Percentiles rank a stretch among this genome's conserved stretches.
These are phyloP conservation scores for Knoxdaviesia proteae DNA, from an alignment of 2,329 filamentous ascomycete species.

Conservation along the genomic window DNA sequence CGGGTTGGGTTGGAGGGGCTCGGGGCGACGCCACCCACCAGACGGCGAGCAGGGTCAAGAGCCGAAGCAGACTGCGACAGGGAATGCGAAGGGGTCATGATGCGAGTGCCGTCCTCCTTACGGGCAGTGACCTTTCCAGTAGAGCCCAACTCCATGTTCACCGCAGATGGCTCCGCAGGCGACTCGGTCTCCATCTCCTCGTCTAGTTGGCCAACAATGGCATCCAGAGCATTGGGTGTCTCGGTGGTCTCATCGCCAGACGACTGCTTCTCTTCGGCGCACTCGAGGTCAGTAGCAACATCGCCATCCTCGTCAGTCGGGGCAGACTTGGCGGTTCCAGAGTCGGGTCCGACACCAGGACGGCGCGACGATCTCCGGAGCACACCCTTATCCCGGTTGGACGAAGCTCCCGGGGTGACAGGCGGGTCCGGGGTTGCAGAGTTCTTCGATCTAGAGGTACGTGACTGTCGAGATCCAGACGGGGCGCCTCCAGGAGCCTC, in stretches of 20 bases:
- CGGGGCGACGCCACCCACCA: constrained; percentile 18
- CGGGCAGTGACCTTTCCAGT: constrained; percentile 76
- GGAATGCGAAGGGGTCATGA: constrained; percentile 58
- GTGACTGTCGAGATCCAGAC: too few species aligned
- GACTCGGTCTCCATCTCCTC: constrained; percentile 56
- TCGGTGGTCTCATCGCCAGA: constrained; percentile 44
- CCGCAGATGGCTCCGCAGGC: constrained; percentile 53
- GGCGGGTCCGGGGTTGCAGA: too few species aligned
- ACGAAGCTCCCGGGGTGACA: too few species aligned
- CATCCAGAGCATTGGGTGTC: constrained; percentile 47
- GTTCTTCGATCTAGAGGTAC: too few species aligned
- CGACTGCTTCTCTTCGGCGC: constrained; percentile 75
- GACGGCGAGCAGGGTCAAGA: constrained; percentile 19
- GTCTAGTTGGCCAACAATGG: constrained; percentile 78
- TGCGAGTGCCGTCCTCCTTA: constrained; percentile 75
- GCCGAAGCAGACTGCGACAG: constrained; percentile 14
- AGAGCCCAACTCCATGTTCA: constrained; percentile 75
- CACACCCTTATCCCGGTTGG: constrained; percentile 29
- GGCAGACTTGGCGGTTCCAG: not conserved
- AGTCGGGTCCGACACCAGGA: constrained; percentile 6
- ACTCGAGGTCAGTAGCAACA: constrained; percentile 49
- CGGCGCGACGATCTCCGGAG: constrained; percentile 34
- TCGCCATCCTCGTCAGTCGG: constrained; percentile 39
- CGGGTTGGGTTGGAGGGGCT: constrained; percentile 29
- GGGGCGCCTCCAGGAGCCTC: too few species aligned